These are phyloP conservation scores for Pythium brachiatum DNA, from an alignment of 352 stramenopile genomes.

Conservation along the genomic window DNA sequence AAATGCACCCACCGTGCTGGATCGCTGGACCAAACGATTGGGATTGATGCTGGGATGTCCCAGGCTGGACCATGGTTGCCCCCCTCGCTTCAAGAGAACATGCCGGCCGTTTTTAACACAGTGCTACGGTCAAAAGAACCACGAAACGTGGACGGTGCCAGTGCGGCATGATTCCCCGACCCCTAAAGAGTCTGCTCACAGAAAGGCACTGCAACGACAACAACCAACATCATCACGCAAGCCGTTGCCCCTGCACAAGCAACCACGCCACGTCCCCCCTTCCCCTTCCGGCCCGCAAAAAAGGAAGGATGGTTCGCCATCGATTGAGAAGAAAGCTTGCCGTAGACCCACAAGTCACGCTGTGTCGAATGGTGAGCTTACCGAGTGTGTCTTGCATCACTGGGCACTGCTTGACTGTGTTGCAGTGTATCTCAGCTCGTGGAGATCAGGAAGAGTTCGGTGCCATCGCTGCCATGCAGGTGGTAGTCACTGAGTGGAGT, in stretches of 20 bases:
- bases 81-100: conserved; percentile 7
- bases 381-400: too few species aligned
- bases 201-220: conserved; percentile 28
- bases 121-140: conserved; percentile 22
- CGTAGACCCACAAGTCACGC: too few species aligned
- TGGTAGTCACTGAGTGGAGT: not conserved
- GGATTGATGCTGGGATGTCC: not conserved
- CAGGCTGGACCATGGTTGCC: not conserved
- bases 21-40: not conserved
- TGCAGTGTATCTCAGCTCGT: not conserved
- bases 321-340: too few species aligned
- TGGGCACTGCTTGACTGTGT: not conserved
- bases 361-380: too few species aligned
- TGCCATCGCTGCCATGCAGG: not conserved
- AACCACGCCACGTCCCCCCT: not conserved
- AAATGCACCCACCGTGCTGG: not conserved
- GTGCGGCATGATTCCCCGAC: conserved; percentile 16
- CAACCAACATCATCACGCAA: conserved; percentile 21
- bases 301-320: not conserved
- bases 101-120: conserved; percentile 20
- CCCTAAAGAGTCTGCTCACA: conserved; percentile 17
- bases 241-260: conserved; percentile 7
- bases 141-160: conserved; percentile 9
- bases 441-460: not conserved
- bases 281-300: not conserved